Evolutionary conservation across 306 rosid genomes (phyloP), one percentile per base, ranked within the genome.

Genomic region (Canavalia gladiata): DNA sequence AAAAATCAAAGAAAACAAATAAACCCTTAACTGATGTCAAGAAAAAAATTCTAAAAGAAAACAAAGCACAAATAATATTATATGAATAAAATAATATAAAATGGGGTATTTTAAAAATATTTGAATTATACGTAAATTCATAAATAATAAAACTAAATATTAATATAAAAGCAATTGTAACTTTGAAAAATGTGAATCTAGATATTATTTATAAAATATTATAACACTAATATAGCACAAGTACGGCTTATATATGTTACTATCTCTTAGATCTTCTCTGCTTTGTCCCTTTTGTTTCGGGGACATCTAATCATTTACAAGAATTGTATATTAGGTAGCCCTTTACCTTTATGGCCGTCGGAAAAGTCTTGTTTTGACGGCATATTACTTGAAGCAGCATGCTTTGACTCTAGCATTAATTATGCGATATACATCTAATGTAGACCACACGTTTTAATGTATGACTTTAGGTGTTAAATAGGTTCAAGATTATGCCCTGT

Each of bases 301-400:
- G 18, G 5, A 12, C 47, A 62, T 34, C 73, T 51, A 42, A 77
- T 49, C 51, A 47, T 63, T 50, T 49, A 13, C 0, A 34, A 63
- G 49, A 39, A 62, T 33, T 35, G 8, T 11, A 5, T 33, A 1
- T 6, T 70, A 4, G 11, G 25, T 30, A 49, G 52, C 42, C 13
- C 45, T 37, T 25, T n/a, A 35, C 2, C 29, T 29, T 50, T 66
- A 41, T 10, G 81, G 8, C 29, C 1, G 18, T 37, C 43, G 11
- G 45, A 50, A 49, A 65, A 65, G 74, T 77, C 74, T 51, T 30
- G 37, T 66, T 39, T 51, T 77, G 74, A 77, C 74, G 74, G 81
- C 74, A 51, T 0, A 5, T 18, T 18, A 8, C 9, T 25, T 33
- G 29, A 63, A 33, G 34, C 8, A 64, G 52, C 52, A 6, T 5